These are phyloP conservation scores for Lyophyllum atratum DNA, from an alignment of 768 basidiomycete species.

Conservation along the genomic window DNA sequence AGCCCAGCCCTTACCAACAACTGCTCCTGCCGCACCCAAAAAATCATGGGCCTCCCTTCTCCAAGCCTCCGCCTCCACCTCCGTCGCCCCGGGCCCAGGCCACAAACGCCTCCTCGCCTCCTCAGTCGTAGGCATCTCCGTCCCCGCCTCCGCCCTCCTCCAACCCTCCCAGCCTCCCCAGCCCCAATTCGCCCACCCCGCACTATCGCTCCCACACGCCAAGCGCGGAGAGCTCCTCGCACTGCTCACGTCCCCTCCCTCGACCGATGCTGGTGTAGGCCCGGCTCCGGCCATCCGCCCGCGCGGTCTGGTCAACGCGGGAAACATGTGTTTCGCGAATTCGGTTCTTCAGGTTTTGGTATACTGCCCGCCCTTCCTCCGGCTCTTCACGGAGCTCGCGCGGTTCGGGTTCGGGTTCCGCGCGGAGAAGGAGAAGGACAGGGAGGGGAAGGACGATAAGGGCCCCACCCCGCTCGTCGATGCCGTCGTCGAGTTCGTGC, in stretches of 20 bases:
- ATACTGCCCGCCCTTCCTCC: conserved; percentile 86
- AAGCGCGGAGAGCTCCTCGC: conserved; percentile 54
- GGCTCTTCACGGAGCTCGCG: conserved; percentile 73
- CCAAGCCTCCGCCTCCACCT: conserved; percentile 38
- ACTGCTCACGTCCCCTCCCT: conserved; percentile 46
- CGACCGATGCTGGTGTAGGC: neutral
- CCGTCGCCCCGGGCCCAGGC: conserved; percentile 34
- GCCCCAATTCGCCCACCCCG: conserved; percentile 23
- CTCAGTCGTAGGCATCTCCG: conserved; percentile 71
- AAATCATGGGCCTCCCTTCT: conserved; percentile 82
- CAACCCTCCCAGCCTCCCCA: conserved; percentile 27
- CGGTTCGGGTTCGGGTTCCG: conserved; percentile 38
- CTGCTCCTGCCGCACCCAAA: conserved; percentile 42
- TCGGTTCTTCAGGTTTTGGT: conserved; percentile 89
- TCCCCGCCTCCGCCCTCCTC: conserved; percentile 48
- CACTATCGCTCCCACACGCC: conserved; percentile 29
- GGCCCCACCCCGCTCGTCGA: conserved; percentile 58
- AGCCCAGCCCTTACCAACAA: conserved; percentile 11
- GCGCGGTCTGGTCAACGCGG: conserved; percentile 88
- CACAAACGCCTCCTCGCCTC: conserved; percentile 62
- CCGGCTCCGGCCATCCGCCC: conserved; percentile 46
- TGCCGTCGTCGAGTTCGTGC: conserved; percentile 73
- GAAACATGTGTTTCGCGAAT: conserved; percentile 98
- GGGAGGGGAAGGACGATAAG: conserved; percentile 27
- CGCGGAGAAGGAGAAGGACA: conserved; percentile 27